Evolutionary conservation across 495 filamentous ascomycete species (phyloP), one percentile per base, ranked within the genome.

Genomic region (Monascus purpureus): DNA sequence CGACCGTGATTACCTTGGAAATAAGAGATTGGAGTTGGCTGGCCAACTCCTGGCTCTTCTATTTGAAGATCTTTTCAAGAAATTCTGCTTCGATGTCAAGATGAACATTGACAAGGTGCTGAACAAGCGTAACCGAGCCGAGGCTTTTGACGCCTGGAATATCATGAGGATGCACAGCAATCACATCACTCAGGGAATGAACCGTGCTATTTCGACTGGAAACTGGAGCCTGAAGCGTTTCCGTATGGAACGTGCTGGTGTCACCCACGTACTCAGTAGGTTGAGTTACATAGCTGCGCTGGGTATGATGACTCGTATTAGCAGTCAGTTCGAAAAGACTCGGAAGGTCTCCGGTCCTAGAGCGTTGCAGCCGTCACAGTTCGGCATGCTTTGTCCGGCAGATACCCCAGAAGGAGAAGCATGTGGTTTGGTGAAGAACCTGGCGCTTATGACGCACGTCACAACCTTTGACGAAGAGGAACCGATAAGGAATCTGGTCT

Each of bases 241-340:
- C 63, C 83, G 84, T 54, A 99, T 96, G 90, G 87, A 94, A 47
- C 71, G 90, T 53, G 90, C 90, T 13, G 90, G 90, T 45, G 86
- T 99, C 7, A 93, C 90, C 2, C 90, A 99, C 53, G 86, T 99
- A 33, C 65, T 99, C 12, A 95, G 87, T 59, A 74, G 90, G 26
- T 61, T 96, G 28, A 95, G 86, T 52, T 99, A 94, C 47, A 94
- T 96, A 58, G 82, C 80, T 42, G 92, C 92, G 8, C 69, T 99
- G n/a, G 92, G 92, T 35, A 96, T 96, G 92, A 96, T 99, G 92
- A 96, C 92, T 8, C 75, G 90, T 44, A 96, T 96, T 43, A 87
- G 76, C 59, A 92, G 82, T 70, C 90, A 96, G 61, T 96, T 99
- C 49, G 90, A 96, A 50, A 96, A 96, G 66, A 94, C 88, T 2